Percentiles rank a stretch among this genome's conserved stretches.
Evolutionary conservation across 176 grass and related monocot species (phyloP).

Genomic region (Oryza glumipatula): DNA sequence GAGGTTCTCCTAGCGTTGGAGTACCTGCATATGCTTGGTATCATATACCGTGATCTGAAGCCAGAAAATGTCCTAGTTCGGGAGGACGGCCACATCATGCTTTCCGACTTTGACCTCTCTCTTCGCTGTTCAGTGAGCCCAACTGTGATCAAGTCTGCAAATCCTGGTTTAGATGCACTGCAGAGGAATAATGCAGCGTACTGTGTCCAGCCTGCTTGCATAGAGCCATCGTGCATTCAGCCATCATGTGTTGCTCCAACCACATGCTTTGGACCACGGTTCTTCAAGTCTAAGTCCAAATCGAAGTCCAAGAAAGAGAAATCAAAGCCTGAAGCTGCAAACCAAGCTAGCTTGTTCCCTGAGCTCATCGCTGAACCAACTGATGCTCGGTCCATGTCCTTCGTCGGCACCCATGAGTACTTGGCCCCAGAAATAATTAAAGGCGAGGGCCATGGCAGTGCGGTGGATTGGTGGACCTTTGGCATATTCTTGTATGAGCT

Average conservation of each 20-base stretch:
- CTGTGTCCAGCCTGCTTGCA: constrained; percentile 84
- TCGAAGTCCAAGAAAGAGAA: constrained; percentile 69
- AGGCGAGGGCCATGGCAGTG: constrained; percentile 80
- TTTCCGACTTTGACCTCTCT: constrained; percentile 87
- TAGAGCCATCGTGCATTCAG: constrained; percentile 80
- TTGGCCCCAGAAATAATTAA: constrained; percentile 93
- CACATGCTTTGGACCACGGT: constrained; percentile 75
- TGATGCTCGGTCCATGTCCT: constrained; percentile 88
- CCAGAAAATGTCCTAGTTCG: constrained; percentile 92
- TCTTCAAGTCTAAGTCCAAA: constrained; percentile 74
- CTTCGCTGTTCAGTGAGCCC: constrained; percentile 70
- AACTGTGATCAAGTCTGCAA: constrained; percentile 70
- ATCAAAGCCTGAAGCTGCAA: constrained; percentile 56
- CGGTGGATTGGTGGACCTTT: constrained; percentile 92
- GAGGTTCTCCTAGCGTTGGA: constrained; percentile 85
- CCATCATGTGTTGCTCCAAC: constrained; percentile 83
- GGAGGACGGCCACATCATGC: constrained; percentile 95
- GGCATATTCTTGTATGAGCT: constrained; percentile 90
- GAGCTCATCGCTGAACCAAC: constrained; percentile 91
- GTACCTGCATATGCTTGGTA: constrained; percentile 92
- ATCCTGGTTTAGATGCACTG: constrained; percentile 60
- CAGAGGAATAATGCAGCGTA: constrained; percentile 75
- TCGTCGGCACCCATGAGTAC: constrained; percentile 96
- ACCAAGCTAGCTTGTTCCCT: constrained; percentile 71
- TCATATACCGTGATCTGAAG: constrained; percentile 95